Percentiles rank a stretch among this genome's conserved stretches.
Evolutionary conservation across 2,329 filamentous ascomycete genomes (phyloP).

Genomic region (Fusarium hostae): DNA sequence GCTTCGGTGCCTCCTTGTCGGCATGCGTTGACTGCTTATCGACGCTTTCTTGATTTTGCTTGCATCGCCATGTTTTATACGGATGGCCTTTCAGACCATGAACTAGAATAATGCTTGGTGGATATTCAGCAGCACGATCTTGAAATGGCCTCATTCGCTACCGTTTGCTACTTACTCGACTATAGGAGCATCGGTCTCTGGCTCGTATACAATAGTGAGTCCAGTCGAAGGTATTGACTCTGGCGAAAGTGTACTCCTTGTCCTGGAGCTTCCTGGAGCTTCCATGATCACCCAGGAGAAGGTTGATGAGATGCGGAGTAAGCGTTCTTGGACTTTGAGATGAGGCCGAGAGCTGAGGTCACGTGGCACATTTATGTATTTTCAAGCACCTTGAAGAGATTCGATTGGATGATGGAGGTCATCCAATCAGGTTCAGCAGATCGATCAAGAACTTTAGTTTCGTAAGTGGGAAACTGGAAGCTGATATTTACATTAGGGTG

Average conservation of each 20-base stretch:
- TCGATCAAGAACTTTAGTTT: too few relatives aligned
- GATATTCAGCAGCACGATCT: not conserved
- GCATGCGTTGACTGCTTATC: not conserved
- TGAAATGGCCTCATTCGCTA: not conserved
- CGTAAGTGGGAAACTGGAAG: not conserved
- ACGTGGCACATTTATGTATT: not conserved
- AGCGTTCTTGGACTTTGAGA: not conserved
- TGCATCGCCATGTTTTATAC: slow-evolving; percentile 18
- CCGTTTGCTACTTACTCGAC: not conserved
- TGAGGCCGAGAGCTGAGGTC: not conserved
- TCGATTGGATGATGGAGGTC: not conserved
- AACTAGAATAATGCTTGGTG: slow-evolving; percentile 12
- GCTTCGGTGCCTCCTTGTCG: rapidly evolving
- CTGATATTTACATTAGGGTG: not conserved
- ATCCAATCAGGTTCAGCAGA: not conserved
- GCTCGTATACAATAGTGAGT: not conserved
- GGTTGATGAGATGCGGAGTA: too few relatives aligned
- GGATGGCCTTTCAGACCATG: slow-evolving; percentile 28
- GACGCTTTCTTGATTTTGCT: rapidly evolving
- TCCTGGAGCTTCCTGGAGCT: not conserved
- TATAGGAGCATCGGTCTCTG: not conserved
- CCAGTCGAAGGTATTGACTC: not conserved
- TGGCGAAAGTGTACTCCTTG: not conserved
- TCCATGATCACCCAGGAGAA: not conserved
- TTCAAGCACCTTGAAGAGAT: not conserved